These are phyloP conservation scores for Hymenotorrendiella dingleyae DNA, from an alignment of 2,329 filamentous ascomycete genomes.

Conservation along the genomic window DNA sequence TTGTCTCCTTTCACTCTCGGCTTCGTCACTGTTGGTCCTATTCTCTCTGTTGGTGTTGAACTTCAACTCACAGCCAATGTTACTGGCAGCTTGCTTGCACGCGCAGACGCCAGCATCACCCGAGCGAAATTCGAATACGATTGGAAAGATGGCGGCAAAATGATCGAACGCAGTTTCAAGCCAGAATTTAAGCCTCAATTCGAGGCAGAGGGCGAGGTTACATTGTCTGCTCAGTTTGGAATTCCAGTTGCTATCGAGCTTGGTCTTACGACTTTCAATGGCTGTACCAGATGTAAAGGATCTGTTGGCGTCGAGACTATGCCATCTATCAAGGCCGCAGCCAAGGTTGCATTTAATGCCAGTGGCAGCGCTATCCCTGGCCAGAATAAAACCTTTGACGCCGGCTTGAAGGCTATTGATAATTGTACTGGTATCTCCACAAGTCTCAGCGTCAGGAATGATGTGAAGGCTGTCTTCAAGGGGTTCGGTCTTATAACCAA, in stretches of 20 bases:
- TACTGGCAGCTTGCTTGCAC: no score
- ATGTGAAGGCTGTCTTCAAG: background rate
- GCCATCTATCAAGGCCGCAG: background rate
- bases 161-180: no score
- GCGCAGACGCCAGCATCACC: no score
- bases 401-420: background rate
- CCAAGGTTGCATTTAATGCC: background rate
- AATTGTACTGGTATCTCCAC: background rate
- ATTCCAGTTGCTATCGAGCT: constrained; percentile 25
- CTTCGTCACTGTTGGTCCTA: background rate
- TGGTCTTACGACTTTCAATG: background rate
- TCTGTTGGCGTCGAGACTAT: background rate
- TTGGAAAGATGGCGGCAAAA: no score
- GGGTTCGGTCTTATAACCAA: no score
- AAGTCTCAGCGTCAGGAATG: background rate
- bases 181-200: constrained; percentile 29
- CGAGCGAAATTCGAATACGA: no score
- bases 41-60: constrained; percentile 12
- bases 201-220: constrained; percentile 26
- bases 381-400: background rate
- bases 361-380: background rate
- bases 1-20: background rate
- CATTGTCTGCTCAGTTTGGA: constrained; percentile 24
- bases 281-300: background rate
- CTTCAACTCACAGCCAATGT: no score